Evolutionary conservation across 352 stramenopile species (phyloP).

Genomic region (Phytophthora tubulina): DNA sequence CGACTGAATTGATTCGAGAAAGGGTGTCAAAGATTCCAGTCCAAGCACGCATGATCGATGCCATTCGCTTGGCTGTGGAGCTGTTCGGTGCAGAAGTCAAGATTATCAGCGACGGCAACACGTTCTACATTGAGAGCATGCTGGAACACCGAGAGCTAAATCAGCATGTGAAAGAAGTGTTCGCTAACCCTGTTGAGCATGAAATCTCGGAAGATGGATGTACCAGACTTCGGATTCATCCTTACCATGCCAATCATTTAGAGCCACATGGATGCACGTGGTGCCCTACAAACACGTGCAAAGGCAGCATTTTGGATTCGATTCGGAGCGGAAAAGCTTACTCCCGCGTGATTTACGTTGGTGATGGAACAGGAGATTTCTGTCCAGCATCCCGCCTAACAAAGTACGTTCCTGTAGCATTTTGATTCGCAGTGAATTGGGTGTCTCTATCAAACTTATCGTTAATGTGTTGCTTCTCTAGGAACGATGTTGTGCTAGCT

Average conservation of each 20-base stretch:
- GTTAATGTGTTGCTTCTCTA: conserved; percentile 17
- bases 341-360: conserved; percentile 72
- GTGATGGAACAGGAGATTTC: conserved; percentile 75
- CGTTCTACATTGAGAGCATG: conserved; percentile 83
- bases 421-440: too few species aligned
- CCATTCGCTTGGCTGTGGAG: conserved; percentile 57
- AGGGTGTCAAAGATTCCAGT: conserved; percentile 61
- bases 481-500: conserved; percentile 65
- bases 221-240: conserved; percentile 55
- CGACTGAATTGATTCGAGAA: conserved; percentile 44
- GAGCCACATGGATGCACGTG: conserved; percentile 57
- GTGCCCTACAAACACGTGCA: conserved; percentile 87
- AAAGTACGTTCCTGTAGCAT: conserved; percentile 37
- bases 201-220: conserved; percentile 27
- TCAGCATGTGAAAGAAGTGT: conserved; percentile 50
- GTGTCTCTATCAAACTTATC: too few species aligned
- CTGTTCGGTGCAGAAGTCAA: conserved; percentile 52
- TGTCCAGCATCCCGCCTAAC: conserved; percentile 61
- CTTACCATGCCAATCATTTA: conserved; percentile 57
- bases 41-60: conserved; percentile 72
- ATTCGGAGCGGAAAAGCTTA: conserved; percentile 50
- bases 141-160: conserved; percentile 48
- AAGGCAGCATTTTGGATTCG: conserved; percentile 71
- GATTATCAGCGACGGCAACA: conserved; percentile 83
- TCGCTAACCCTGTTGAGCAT: conserved; percentile 60